Conservation (phyloP, 2,329 filamentous ascomycete genomes). For the Phaeophleospora eucalypticola region DNA sequence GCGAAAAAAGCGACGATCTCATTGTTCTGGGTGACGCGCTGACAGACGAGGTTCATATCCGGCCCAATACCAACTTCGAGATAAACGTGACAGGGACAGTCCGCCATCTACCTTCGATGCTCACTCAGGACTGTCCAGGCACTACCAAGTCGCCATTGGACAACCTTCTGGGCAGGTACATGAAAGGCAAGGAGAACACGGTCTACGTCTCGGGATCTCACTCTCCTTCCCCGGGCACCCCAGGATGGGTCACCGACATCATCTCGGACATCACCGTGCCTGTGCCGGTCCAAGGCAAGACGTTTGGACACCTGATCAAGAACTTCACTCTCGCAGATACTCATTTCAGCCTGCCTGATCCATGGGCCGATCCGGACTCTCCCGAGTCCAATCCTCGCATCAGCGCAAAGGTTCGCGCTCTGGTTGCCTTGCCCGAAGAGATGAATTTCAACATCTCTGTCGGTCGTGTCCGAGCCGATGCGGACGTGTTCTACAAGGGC, state of each 20-base stretch:
- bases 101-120: conserved; percentile 64
- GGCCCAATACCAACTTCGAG: conserved; percentile 63
- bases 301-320: conserved; percentile 76
- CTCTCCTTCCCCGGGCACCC: conserved; percentile 62
- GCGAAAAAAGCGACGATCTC: conserved; percentile 63
- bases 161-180: conserved; percentile 71
- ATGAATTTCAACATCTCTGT: conserved; percentile 84
- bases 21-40: conserved; percentile 75
- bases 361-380: conserved; percentile 68
- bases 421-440: conserved; percentile 74
- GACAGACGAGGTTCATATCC: conserved; percentile 63
- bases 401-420: conserved; percentile 75
- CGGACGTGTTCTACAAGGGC: conserved; percentile 74
- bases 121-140: conserved; percentile 71
- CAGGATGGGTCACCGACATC: conserved; percentile 76
- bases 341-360: conserved; percentile 78
- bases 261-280: conserved; percentile 78
- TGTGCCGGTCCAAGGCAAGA: conserved; percentile 75
- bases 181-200: conserved; percentile 72
- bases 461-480: conserved; percentile 67
- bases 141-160: conserved; percentile 80
- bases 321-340: conserved; percentile 85
- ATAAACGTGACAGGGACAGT: conserved; percentile 70
- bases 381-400: conserved; percentile 72
- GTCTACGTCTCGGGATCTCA: conserved; percentile 78